phyloP scores from a whole-genome alignment of 257 asterid species.

The Solanum tarijense region DNA sequence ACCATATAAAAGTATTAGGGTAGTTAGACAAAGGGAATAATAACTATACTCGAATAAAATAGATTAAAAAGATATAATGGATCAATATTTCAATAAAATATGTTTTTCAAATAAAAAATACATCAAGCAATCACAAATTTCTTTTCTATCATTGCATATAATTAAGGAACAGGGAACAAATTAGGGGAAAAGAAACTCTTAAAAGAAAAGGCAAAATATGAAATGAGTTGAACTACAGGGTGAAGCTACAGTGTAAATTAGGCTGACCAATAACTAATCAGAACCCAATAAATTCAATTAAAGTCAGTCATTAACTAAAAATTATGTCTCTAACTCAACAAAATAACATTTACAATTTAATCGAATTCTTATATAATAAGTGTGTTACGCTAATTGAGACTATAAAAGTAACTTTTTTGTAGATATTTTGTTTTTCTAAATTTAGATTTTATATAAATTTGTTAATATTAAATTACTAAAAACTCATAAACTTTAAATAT shows the following conservation, averaged over 20 bases:
- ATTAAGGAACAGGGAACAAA: neutral
- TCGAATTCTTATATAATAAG: too few relatives aligned
- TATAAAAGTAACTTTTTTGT: too few relatives aligned
- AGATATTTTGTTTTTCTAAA: too few relatives aligned
- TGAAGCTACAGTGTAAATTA: neutral
- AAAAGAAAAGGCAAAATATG: neutral
- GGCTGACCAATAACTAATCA: neutral
- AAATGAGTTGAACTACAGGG: neutral
- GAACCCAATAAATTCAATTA: neutral
- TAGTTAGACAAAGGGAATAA: neutral
- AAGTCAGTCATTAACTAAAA: neutral
- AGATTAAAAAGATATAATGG: neutral
- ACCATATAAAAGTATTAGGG: neutral
- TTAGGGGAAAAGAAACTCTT: neutral
- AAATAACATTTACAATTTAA: neutral
- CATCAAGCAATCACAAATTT: neutral
- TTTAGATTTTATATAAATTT: neutral
- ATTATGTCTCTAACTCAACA: neutral
- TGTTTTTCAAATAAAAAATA: neutral
- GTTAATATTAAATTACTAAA: rapidly evolving
- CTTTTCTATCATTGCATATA: neutral
- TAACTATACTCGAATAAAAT: neutral
- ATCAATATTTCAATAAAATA: neutral
- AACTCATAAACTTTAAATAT: neutral
- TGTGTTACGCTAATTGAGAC: neutral